phyloP scores from a whole-genome alignment of 495 filamentous ascomycete genomes.

The Xylaria curta region DNA sequence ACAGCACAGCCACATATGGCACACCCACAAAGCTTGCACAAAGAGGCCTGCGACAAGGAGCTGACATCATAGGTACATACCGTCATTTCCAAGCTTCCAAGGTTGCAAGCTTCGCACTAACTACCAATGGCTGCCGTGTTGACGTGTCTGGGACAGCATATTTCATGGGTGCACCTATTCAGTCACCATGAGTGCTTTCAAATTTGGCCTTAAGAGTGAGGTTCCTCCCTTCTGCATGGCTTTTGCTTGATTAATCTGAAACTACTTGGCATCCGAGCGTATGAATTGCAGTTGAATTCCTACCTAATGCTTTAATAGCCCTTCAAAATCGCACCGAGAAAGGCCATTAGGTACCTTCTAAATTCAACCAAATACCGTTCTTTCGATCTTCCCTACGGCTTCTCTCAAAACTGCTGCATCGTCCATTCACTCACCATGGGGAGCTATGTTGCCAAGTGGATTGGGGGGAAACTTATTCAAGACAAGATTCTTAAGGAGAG shows the following conservation, averaged over 20 bases:
- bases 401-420: constrained; percentile 9
- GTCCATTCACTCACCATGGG: constrained; percentile 32
- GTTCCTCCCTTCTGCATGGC: background rate
- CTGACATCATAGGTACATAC: constrained; percentile 21
- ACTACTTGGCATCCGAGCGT: constrained; percentile 10
- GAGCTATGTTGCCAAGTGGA: constrained; percentile 54
- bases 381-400: background rate
- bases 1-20: constrained; percentile 8
- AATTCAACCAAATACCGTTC: background rate
- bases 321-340: background rate
- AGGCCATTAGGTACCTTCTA: background rate
- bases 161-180: background rate
- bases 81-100: constrained; percentile 18
- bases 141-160: constrained; percentile 8
- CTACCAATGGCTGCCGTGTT: background rate
- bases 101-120: background rate
- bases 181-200: background rate
- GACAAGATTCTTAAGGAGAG: constrained; percentile 72
- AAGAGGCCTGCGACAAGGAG: background rate
- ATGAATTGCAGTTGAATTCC: background rate
- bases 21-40: background rate
- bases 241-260: constrained; percentile 12
- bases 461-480: constrained; percentile 62
- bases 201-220: background rate
- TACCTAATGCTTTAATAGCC: background rate